Percentiles rank a stretch among this genome's conserved stretches.
These are phyloP conservation scores for Astragalus glycyphyllos DNA, from an alignment of 306 rosid species.

Conservation along the genomic window DNA sequence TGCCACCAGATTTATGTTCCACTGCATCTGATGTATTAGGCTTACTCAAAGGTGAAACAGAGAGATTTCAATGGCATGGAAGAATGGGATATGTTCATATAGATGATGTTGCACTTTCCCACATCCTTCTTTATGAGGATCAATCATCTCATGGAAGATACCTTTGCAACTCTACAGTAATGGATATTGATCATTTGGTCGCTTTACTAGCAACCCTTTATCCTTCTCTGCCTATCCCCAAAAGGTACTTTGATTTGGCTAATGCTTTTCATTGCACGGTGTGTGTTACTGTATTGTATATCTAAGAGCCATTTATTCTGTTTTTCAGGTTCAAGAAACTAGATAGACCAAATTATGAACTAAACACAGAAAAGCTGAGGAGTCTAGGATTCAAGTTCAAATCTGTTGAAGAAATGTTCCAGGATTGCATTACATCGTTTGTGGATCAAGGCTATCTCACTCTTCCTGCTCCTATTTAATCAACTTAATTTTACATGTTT, in stretches of 20 bases:
- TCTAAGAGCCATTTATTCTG: not conserved
- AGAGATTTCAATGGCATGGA: conserved; percentile 69
- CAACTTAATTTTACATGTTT: not conserved
- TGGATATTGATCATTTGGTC: conserved; percentile 57
- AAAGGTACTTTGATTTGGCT: conserved; percentile 49
- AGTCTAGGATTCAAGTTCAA: conserved; percentile 71
- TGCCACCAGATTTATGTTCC: conserved; percentile 73
- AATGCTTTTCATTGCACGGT: not conserved
- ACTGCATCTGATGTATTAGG: conserved; percentile 86
- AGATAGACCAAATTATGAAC: conserved; percentile 62
- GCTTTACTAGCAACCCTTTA: conserved; percentile 57
- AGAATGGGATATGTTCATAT: conserved; percentile 88
- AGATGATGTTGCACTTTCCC: conserved; percentile 78
- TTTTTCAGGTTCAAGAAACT: conserved; percentile 63
- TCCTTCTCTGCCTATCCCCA: conserved; percentile 70
- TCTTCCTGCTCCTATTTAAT: conserved; percentile 18
- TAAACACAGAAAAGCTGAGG: conserved; percentile 60
- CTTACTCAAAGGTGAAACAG: conserved; percentile 74
- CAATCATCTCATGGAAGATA: conserved; percentile 66
- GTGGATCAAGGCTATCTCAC: conserved; percentile 56
- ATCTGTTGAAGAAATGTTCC: conserved; percentile 75
- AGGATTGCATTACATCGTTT: conserved; percentile 76
- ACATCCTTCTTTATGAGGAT: conserved; percentile 68
- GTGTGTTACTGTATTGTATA: not conserved
- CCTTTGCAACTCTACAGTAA: conserved; percentile 66